Conservation (phyloP, 768 basidiomycete genomes). For the Leccinum longicurvipes region DNA sequence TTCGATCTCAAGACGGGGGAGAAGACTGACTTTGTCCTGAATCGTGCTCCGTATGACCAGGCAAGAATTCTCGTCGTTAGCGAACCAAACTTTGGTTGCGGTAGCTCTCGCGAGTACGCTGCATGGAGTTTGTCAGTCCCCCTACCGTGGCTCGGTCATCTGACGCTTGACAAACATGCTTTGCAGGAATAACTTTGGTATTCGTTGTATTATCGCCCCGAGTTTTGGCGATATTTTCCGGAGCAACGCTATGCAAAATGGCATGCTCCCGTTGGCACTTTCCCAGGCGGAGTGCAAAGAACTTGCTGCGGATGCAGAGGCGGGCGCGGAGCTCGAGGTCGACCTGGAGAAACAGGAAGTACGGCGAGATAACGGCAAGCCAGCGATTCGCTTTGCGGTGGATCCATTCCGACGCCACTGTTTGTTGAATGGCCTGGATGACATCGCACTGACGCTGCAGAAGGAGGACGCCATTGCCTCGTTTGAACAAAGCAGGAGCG, state of each 20-base stretch:
- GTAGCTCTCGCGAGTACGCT: conserved; percentile 88
- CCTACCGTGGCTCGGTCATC: background rate
- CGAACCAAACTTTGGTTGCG: conserved; percentile 89
- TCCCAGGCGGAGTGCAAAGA: conserved; percentile 64
- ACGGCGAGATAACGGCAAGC: conserved; percentile 68
- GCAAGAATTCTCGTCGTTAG: conserved; percentile 81
- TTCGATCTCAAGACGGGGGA: conserved; percentile 75
- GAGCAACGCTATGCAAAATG: conserved; percentile 90
- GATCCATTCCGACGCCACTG: conserved; percentile 94
- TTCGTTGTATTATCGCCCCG: conserved; percentile 82
- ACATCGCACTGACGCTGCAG: conserved; percentile 92
- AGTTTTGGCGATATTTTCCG: conserved; percentile 91
- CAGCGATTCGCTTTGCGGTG: conserved; percentile 70
- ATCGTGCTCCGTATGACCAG: conserved; percentile 71
- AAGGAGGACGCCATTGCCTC: conserved; percentile 63
- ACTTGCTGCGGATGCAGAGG: conserved; percentile 75
- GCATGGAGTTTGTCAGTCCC: conserved; percentile 80
- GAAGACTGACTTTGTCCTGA: conserved; percentile 79
- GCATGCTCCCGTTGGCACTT: conserved; percentile 78
- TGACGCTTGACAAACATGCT: background rate
- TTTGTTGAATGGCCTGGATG: conserved; percentile 93
- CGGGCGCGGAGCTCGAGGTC: conserved; percentile 73
- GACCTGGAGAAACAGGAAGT: conserved; percentile 83
- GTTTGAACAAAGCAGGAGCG: conserved; percentile 78
- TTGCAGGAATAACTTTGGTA: conserved; percentile 81